phyloP scores from a whole-genome alignment of 2,329 filamentous ascomycete genomes.

The Curvularia sp. region DNA sequence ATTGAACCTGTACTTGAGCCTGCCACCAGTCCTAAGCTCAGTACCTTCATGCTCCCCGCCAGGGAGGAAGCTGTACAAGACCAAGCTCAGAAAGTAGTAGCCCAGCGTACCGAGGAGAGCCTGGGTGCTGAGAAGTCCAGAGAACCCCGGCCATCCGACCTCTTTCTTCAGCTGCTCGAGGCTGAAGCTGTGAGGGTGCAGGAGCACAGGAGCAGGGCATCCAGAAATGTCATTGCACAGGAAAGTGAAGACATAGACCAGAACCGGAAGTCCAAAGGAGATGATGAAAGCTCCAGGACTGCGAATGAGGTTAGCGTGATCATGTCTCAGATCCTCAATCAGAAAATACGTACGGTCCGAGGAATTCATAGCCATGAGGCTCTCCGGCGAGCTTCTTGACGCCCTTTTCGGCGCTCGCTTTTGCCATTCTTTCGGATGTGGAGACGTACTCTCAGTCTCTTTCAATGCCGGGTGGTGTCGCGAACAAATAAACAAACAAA shows the following conservation, averaged over 20 bases:
- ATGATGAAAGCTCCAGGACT: constrained; percentile 80
- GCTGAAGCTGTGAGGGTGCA: constrained; percentile 74
- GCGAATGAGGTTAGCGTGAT: constrained; percentile 21
- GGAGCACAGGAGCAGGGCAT: constrained; percentile 83
- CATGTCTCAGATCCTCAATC: neutral
- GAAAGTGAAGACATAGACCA: constrained; percentile 81
- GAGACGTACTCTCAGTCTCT: constrained; percentile 13
- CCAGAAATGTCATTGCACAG: constrained; percentile 92
- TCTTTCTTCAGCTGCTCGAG: constrained; percentile 77
- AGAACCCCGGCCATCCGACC: constrained; percentile 81
- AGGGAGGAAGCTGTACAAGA: constrained; percentile 79
- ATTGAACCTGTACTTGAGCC: constrained; percentile 79
- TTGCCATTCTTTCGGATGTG: constrained; percentile 34
- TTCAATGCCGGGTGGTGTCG: constrained; percentile 6
- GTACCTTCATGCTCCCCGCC: constrained; percentile 75
- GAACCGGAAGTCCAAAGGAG: constrained; percentile 78
- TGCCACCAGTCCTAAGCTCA: constrained; percentile 72
- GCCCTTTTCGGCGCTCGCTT: constrained; percentile 32
- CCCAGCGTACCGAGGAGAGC: constrained; percentile 73
- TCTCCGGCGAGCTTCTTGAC: constrained; percentile 33
- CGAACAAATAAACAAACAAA: constrained; percentile 11
- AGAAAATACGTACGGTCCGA: constrained; percentile 47
- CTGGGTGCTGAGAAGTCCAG: constrained; percentile 72
- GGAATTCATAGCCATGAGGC: constrained; percentile 51
- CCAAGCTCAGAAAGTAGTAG: constrained; percentile 78